These are phyloP conservation scores for Globisporangium parvum DNA, from an alignment of 352 stramenopile species.

Conservation along the genomic window DNA sequence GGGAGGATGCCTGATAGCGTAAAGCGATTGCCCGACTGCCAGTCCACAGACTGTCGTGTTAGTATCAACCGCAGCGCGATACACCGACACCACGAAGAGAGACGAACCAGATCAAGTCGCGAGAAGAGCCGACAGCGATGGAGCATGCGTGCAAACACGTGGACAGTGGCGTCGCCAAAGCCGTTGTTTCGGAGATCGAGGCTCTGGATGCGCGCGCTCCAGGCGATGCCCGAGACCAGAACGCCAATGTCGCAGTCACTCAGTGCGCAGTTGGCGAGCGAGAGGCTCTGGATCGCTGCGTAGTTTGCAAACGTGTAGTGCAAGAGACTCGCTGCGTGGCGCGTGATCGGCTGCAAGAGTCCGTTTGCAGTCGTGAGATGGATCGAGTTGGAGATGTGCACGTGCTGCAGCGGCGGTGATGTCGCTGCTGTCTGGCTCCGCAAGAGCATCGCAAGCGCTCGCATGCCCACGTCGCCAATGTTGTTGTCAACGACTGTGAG, in stretches of 20 bases:
- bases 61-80: background rate
- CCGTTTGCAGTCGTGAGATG: constrained; percentile 19
- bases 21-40: constrained; percentile 28
- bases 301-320: constrained; percentile 34
- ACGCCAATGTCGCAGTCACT: constrained; percentile 28
- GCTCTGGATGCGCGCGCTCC: constrained; percentile 24
- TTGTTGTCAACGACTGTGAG: constrained; percentile 30
- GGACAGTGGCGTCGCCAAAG: constrained; percentile 22
- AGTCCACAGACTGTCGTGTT: background rate
- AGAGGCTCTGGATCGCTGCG: constrained; percentile 18
- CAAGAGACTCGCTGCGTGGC: constrained; percentile 19
- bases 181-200: constrained; percentile 33
- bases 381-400: constrained; percentile 25
- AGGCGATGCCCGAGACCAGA: constrained; percentile 33
- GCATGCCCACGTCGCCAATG: constrained; percentile 28
- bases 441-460: constrained; percentile 23
- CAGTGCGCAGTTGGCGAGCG: constrained; percentile 32
- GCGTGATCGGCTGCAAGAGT: constrained; percentile 18
- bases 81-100: too few species aligned
- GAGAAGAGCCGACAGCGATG: constrained; percentile 24
- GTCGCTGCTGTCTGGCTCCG: constrained; percentile 7
- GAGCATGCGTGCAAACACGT: constrained; percentile 27
- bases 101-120: constrained; percentile 33
- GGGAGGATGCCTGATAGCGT: constrained; percentile 21
- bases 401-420: constrained; percentile 8